Base-by-base conservation (phyloP, 2,329 filamentous ascomycete genomes). In the Triangularia setosa region DNA sequence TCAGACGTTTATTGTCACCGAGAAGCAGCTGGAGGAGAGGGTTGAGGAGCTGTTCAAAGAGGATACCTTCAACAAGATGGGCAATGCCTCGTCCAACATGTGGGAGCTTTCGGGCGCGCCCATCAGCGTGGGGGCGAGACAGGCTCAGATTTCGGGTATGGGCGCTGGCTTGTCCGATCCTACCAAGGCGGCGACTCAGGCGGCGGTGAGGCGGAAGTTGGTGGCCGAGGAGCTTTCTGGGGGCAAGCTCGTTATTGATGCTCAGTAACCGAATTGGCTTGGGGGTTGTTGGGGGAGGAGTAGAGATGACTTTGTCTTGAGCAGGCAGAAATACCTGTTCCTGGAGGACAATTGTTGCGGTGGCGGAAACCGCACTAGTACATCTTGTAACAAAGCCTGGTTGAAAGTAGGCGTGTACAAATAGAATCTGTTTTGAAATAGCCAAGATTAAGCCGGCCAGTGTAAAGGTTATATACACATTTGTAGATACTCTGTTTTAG, bases 1-100 rank as follows among this genome's bases (percentile, higher is more conserved):
- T 4, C 86, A 90, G 25, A 81, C 86, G 44, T 99, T 98, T 79
- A 97, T 99, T 74, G 88, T 92, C 18, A 88, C 84, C 24, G 93
- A 96, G 75, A 79, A 83, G 59, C 89, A 96, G 75, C 84, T 99
- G 33, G 84, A 90, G 70, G 81, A 80, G 16, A 84, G 87, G 69
- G 88, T 97, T 63, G 90, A 96, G 23, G 79, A 83, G 67, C 82
- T 89, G n/a, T 99, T 97, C 78, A 84, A 86, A 16, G 86, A 87
- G 25, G 82, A 30, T 25, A 57, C 56, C 53, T 24, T 75, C 75
- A 21, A 8, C n/a, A n/a, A 14, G 21, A 55, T 64, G 62, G 60
- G 69, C 64, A 55, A 73, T 67, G 52, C 7, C 9, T 8, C 9
- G 12, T 14, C 23, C 23, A 87, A 84, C 72, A 77, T 82, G 30